Evolutionary conservation across 495 filamentous ascomycete genomes (phyloP), one percentile per base, ranked within the genome.

Genomic region (Hypoxylon crocopeplum): DNA sequence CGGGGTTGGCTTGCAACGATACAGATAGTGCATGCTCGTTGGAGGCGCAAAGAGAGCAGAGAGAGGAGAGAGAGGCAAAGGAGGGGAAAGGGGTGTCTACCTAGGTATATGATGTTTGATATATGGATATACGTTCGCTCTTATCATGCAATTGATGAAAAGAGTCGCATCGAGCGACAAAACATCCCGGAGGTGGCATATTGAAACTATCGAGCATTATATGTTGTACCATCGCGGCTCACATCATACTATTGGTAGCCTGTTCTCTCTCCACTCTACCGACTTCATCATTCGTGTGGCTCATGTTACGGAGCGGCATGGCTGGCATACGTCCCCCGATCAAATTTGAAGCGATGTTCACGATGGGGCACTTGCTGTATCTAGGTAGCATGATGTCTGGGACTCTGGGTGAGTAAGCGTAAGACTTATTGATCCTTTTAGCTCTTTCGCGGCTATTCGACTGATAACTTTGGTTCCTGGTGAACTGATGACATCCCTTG

Each of bases 251-350:
- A 51, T 56, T 39, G 24, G 11, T 22, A 34, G 37, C 46, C 37
- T 54, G 42, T 37, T 45, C 25, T 41, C 20, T 47, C 17, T 52
- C 41, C 48, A 46, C 51, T 27, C 40, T 52, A 37, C 59, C 52
- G 47, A 36, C 47, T 46, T 56, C 45, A 32, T 33, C 21, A 29
- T 20, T 47, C 48, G 27, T 46, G n/a, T 56, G 59, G 51, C 56
- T 50, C 59, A 45, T 52, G 41, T 32, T 29, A 44, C 55, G 7
- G 19, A 34, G 37, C 36, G 47, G 17, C 47, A 45, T 45, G 47
- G 47, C 47, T 45, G 46, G 54, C 30, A 27, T 22, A 61, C 37
- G n/a, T 33, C 34, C 33, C 53, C 30, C 44, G 57, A 54, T 25
- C 24, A 55, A 51, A 44, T 38, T 50, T 37, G 15, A 38, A 56